Evolutionary conservation across 2,329 filamentous ascomycete genomes (phyloP).

Genomic region (Colletotrichum lini): DNA sequence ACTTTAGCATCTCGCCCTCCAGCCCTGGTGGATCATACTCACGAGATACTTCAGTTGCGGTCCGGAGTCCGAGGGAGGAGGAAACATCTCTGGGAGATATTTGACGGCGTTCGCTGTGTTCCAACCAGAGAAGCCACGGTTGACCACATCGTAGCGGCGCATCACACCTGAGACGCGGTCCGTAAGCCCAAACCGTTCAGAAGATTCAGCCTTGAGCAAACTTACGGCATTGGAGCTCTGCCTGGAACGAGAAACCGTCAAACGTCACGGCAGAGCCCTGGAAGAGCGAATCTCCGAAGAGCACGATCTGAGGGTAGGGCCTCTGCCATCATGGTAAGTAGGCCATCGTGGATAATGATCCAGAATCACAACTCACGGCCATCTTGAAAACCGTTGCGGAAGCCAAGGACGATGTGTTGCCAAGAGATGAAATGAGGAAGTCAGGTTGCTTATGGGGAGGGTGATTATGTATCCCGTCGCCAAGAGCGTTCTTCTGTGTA

Average conservation of each 20-base stretch:
- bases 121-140: constrained; percentile 90
- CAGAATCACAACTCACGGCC: not conserved
- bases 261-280: constrained; percentile 74
- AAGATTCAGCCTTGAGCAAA: constrained; percentile 67
- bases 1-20: not conserved
- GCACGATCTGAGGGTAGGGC: constrained; percentile 79
- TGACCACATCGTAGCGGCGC: constrained; percentile 87
- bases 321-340: constrained; percentile 26
- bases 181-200: constrained; percentile 3
- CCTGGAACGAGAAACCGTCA: constrained; percentile 81
- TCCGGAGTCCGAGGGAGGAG: constrained; percentile 69
- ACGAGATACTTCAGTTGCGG: constrained; percentile 79
- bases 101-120: constrained; percentile 82
- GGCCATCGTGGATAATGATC: not conserved
- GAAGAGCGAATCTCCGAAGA: constrained; percentile 93
- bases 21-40: constrained; percentile 45
- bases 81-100: constrained; percentile 79
- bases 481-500: not conserved
- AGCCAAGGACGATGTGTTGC: no score
- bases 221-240: constrained; percentile 78
- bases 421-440: not conserved
- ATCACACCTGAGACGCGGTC: constrained; percentile 71
- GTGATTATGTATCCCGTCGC: not conserved
- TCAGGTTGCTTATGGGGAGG: not conserved
- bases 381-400: not conserved